Conservation (phyloP, 768 basidiomycete species). For the Lentinus brumalis region DNA sequence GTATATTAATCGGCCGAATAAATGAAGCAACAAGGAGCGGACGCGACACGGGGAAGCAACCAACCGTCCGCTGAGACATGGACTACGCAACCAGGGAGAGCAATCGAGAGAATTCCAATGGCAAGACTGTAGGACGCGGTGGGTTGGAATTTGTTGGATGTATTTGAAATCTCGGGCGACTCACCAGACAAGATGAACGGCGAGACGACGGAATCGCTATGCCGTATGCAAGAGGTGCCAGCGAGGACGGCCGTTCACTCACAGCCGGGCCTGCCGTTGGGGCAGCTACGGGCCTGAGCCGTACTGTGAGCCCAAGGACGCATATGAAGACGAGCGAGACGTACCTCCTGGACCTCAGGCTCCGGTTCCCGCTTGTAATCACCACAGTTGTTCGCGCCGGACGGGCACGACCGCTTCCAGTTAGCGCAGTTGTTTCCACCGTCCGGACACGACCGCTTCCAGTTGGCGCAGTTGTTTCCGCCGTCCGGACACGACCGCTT, state of each 20-base stretch:
- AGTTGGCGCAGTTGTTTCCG: neutral
- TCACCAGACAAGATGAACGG: neutral
- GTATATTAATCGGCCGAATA: slow-evolving; percentile 17
- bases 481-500: slow-evolving; percentile 4
- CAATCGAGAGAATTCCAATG: neutral
- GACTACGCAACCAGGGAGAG: slow-evolving; percentile 1
- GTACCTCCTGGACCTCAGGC: neutral
- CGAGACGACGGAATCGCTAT: neutral
- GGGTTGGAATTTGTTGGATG: neutral
- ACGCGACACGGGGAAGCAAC: slow-evolving; percentile 5
- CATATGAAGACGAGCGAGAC: neutral
- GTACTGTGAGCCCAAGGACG: neutral
- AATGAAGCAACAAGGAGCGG: slow-evolving; percentile 15
- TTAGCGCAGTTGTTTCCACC: neutral
- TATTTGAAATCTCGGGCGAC: neutral
- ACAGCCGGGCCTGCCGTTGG: slow-evolving; percentile 5
- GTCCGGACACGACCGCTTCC: no score
- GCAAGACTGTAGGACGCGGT: neutral
- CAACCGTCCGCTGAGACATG: slow-evolving; percentile 2
- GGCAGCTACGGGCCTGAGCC: slow-evolving; percentile 12
- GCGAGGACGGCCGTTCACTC: neutral
- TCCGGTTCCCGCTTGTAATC: neutral
- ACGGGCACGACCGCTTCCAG: no score
- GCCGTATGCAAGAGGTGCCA: neutral
- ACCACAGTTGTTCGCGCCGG: neutral